A percentile compares a stretch with the other conserved stretches of the same genome.
Conservation (phyloP, 2,329 filamentous ascomycete genomes). For the Aureobasidium sp. region DNA sequence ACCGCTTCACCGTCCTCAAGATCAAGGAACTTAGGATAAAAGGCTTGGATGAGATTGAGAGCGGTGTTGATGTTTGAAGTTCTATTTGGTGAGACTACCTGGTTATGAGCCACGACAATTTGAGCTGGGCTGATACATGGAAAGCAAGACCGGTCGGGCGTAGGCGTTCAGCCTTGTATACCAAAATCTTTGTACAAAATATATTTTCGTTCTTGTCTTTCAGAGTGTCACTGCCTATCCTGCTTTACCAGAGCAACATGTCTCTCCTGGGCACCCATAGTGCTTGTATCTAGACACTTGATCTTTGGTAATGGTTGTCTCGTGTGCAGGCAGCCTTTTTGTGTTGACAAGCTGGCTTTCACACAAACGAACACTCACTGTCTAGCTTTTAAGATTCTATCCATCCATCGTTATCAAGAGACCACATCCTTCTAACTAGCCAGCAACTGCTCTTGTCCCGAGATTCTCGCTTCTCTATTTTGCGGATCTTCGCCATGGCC, state of each 20-base stretch:
- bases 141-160: background rate
- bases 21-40: slow-evolving; percentile 72
- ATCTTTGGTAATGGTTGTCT: background rate
- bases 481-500: background rate
- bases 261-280: background rate
- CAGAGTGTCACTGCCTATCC: background rate
- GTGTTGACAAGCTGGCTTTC: background rate
- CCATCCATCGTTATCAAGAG: too few relatives aligned
- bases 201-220: background rate
- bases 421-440: background rate
- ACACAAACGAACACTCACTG: background rate
- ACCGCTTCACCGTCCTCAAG: slow-evolving; percentile 74
- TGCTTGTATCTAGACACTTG: background rate
- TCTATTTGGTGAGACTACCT: background rate
- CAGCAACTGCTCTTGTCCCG: too few relatives aligned
- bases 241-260: background rate
- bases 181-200: slow-evolving; percentile 3
- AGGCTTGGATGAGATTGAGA: slow-evolving; percentile 45
- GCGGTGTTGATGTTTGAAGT: slow-evolving; percentile 14
- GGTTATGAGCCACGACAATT: background rate
- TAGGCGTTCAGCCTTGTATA: background rate
- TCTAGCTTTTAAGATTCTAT: background rate
- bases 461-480: background rate
- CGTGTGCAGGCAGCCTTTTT: background rate
- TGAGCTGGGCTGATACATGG: background rate